A percentile compares a stretch with the other conserved stretches of the same genome.
These are phyloP conservation scores for Tylopilus sp. DNA, from an alignment of 768 basidiomycete species.

Conservation along the genomic window DNA sequence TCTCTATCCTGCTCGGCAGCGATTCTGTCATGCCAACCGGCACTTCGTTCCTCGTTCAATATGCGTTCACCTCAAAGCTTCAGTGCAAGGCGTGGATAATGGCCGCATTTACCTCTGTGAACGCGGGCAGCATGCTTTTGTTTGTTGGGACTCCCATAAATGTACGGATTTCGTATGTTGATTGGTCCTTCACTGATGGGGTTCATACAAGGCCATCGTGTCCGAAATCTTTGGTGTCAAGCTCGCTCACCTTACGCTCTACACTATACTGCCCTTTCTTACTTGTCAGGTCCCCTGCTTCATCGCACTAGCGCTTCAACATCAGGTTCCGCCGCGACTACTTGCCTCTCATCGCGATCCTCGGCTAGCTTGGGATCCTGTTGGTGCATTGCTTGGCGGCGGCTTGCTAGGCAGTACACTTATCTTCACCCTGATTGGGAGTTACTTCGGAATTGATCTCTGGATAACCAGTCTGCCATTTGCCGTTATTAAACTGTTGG, in stretches of 20 bases:
- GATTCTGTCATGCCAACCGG: slow-evolving; percentile 58
- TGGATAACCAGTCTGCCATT: slow-evolving; percentile 86
- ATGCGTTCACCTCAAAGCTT: no score
- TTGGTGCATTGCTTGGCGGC: slow-evolving; percentile 72
- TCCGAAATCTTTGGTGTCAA: slow-evolving; percentile 18
- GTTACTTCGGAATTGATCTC: slow-evolving; percentile 74
- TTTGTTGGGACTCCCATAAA: no score
- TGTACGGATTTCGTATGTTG: no score
- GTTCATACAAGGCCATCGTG: no score
- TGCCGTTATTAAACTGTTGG: slow-evolving; percentile 64
- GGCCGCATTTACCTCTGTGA: no score
- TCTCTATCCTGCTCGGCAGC: slow-evolving; percentile 81
- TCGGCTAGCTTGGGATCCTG: slow-evolving; percentile 61
- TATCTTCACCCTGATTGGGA: slow-evolving; percentile 69
- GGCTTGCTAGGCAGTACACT: slow-evolving; percentile 64
- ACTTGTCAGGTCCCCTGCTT: slow-evolving; percentile 63
- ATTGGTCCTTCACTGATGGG: no score
- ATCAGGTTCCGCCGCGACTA: slow-evolving; percentile 50
- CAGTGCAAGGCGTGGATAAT: no score
- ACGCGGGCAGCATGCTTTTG: no score
- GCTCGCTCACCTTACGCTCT: slow-evolving; percentile 76
- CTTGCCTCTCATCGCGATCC: slow-evolving; percentile 41
- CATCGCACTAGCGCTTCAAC: slow-evolving; percentile 54
- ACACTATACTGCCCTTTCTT: slow-evolving; percentile 79
- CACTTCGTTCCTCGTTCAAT: no score